Percentiles rank a stretch among this genome's conserved stretches.
phyloP scores from a whole-genome alignment of 768 basidiomycete species.

The Tylopilus intermedius region DNA sequence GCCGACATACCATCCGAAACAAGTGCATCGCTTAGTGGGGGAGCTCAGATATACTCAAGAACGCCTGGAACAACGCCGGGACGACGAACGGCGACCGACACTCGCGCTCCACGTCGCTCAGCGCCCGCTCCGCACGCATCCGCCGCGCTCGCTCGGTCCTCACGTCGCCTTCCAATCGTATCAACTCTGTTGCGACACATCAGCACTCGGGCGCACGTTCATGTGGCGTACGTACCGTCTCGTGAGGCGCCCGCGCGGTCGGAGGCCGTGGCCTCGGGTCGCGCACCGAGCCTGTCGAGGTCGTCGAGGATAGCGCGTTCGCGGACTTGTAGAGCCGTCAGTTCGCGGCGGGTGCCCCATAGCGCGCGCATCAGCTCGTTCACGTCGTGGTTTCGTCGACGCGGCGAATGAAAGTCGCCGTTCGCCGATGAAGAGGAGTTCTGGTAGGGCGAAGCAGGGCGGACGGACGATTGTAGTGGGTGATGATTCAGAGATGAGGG shows the following conservation, averaged over 20 bases:
- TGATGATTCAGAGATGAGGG: neutral
- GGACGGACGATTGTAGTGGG: neutral
- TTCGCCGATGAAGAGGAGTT: neutral
- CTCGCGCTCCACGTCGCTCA: conserved; percentile 48
- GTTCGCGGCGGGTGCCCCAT: conserved; percentile 23
- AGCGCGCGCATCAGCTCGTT: conserved; percentile 24
- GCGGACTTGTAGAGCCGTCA: conserved; percentile 19
- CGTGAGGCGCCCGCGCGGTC: neutral
- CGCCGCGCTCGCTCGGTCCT: conserved; percentile 34
- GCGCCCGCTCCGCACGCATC: conserved; percentile 39
- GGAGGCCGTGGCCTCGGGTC: neutral
- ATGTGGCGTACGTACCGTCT: conserved; percentile 12
- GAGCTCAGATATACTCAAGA: conserved; percentile 44
- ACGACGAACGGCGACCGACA: conserved; percentile 51
- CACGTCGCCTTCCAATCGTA: conserved; percentile 33
- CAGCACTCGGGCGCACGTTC: neutral
- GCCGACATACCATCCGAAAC: no score
- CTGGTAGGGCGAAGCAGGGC: neutral
- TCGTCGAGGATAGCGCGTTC: conserved; percentile 24
- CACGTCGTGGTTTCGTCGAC: conserved; percentile 1
- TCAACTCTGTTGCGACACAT: conserved; percentile 8
- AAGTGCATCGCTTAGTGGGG: conserved; percentile 24
- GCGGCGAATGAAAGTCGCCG: neutral
- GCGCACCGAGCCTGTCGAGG: conserved; percentile 17
- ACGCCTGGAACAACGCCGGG: conserved; percentile 52